Percentiles rank a stretch among this genome's conserved stretches.
These are phyloP conservation scores for Cystobasidium tubakii DNA, from an alignment of 768 basidiomycete species.

Conservation along the genomic window DNA sequence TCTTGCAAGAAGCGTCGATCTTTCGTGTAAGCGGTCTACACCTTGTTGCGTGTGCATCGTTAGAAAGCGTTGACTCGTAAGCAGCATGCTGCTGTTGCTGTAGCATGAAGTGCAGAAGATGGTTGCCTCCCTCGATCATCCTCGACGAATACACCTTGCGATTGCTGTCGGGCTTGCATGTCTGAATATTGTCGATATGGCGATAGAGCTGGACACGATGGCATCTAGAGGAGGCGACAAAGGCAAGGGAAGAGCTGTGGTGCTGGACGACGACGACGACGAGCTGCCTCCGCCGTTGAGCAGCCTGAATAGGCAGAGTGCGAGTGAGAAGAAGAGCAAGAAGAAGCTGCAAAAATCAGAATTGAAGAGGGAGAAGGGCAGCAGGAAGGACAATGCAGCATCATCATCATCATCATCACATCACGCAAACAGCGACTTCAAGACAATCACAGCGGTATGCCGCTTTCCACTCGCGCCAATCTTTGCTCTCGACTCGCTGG, in stretches of 20 bases:
- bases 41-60: no score
- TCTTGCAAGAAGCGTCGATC: no score
- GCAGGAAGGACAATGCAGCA: neutral
- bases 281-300: slow-evolving; percentile 13
- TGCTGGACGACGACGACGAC: neutral
- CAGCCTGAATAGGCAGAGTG: neutral
- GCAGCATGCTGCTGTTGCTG: no score
- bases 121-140: neutral
- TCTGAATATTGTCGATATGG: neutral
- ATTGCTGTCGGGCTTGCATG: no score
- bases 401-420: neutral
- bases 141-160: neutral
- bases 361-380: neutral
- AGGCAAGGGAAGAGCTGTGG: neutral
- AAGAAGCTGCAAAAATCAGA: slow-evolving; percentile 14
- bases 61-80: no score
- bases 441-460: slow-evolving; percentile 42
- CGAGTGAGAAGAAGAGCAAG: slow-evolving; percentile 1
- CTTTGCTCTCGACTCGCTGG: slow-evolving; percentile 46
- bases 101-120: no score
- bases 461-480: slow-evolving; percentile 43
- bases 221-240: neutral
- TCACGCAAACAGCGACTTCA: slow-evolving; percentile 41
- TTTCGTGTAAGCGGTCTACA: no score
- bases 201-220: neutral